Evolutionary conservation across 2,329 filamentous ascomycete genomes (phyloP).

Genomic region (Endocalyx cinctus): DNA sequence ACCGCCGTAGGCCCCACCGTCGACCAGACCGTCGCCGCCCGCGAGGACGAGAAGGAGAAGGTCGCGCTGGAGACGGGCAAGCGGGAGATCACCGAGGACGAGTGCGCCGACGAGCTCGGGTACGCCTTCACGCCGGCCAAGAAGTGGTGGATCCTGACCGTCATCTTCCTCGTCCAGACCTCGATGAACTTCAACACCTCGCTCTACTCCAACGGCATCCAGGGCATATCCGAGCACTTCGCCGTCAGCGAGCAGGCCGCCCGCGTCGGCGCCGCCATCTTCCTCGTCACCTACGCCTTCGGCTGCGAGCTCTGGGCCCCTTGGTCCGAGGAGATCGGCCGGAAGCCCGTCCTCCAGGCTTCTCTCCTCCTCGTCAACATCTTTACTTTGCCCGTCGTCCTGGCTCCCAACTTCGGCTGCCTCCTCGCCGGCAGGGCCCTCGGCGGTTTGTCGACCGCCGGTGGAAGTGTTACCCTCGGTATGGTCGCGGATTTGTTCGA

Average conservation of each 20-base stretch:
- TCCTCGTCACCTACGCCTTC: slow-evolving; percentile 76
- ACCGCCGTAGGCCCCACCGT: slow-evolving; percentile 12
- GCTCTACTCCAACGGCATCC: slow-evolving; percentile 65
- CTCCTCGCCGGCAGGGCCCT: slow-evolving; percentile 67
- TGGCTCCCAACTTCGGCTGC: slow-evolving; percentile 68
- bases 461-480: slow-evolving; percentile 67
- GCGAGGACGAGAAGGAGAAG: slow-evolving; percentile 16
- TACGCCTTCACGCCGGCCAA: slow-evolving; percentile 56
- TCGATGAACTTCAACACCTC: slow-evolving; percentile 79
- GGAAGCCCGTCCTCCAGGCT: slow-evolving; percentile 69
- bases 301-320: slow-evolving; percentile 87
- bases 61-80: slow-evolving; percentile 14
- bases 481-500: slow-evolving; percentile 76
- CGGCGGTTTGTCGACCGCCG: slow-evolving; percentile 66
- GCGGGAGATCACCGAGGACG: slow-evolving; percentile 30
- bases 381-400: slow-evolving; percentile 67
- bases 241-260: slow-evolving; percentile 63
- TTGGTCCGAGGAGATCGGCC: slow-evolving; percentile 79
- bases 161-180: slow-evolving; percentile 69
- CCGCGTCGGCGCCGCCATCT: slow-evolving; percentile 70
- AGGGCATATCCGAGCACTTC: slow-evolving; percentile 64
- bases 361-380: slow-evolving; percentile 73
- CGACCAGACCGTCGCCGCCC: slow-evolving; percentile 13
- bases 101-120: slow-evolving; percentile 63
- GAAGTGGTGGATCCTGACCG: slow-evolving; percentile 69